Evolutionary conservation across 805 yeast species (phyloP), one percentile per base, ranked within the genome.

Genomic region (Maudiozyma pseudohumilis): DNA sequence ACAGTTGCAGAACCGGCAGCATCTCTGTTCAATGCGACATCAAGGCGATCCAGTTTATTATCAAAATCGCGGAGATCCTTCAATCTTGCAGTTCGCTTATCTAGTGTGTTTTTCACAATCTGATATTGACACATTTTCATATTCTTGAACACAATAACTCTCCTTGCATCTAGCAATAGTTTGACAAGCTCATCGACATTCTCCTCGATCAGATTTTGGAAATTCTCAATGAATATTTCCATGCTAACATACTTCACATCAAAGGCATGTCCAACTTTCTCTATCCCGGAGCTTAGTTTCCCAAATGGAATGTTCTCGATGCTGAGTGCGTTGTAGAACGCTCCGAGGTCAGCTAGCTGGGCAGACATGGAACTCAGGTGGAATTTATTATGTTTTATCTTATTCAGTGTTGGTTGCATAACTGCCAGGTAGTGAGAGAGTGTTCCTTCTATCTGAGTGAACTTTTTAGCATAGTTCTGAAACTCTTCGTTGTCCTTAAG

Each of bases 211-310:
- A 56, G 42, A 6, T 60, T 58, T 30, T 57, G 45, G 12, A 67
- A 44, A 26, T 71, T 70, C 26, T 65, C 65, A 3, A 60, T 57
- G 29, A 68, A 45, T 19, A 65, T 64, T 40, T 68, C 72, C 7
- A 68, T 55, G 16, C 76, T 72, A 15, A 77, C 70, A 43, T 72
- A 77, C 27, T 72, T 75, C 28, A 78, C 72, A 56, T 92, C 97
- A 44, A 84, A 77, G 1, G 87, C 80, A 51, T 83, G 87, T 1
- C 97, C 96, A 21, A 86, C 74, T 44, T 77, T 75, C 53, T 92
- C 97, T 54, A 48, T 75, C 64, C 44, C 76, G 62, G n/a, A 75
- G 53, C 43, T 74, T 55, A 51, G 66, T 68, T 32, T 65, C 40
- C 61, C 70, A 17, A 46, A 41, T 19, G 37, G 59, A 5, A 78